These are phyloP conservation scores for Taiozyma sp. DNA, from an alignment of 1,139 yeast species.

Conservation along the genomic window DNA sequence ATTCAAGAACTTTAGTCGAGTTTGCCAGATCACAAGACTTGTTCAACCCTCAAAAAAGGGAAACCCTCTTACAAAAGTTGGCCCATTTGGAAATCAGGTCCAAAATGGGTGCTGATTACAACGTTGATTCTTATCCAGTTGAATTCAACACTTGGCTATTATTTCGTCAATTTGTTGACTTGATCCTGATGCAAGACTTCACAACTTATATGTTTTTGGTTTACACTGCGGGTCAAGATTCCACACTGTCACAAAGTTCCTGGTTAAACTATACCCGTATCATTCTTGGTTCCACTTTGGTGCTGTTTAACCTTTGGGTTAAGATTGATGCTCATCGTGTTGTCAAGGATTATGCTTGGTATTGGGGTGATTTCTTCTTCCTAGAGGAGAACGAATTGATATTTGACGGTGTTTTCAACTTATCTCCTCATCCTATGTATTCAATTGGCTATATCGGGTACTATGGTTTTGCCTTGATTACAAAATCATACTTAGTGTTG, in stretches of 20 bases:
- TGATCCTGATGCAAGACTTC: slow-evolving; percentile 83
- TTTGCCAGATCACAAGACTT: slow-evolving; percentile 46
- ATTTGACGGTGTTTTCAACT: slow-evolving; percentile 86
- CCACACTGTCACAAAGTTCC: slow-evolving; percentile 28
- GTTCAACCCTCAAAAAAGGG: slow-evolving; percentile 34
- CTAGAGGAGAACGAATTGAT: slow-evolving; percentile 70
- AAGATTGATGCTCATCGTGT: slow-evolving; percentile 86
- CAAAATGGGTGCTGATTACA: slow-evolving; percentile 54
- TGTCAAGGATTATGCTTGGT: slow-evolving; percentile 91
- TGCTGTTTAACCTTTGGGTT: slow-evolving; percentile 78
- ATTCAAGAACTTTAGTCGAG: slow-evolving; percentile 47
- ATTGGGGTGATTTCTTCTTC: slow-evolving; percentile 93
- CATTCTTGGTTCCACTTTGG: slow-evolving; percentile 40
- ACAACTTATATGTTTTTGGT: slow-evolving; percentile 71
- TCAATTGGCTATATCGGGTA: slow-evolving; percentile 87
- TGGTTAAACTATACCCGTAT: slow-evolving; percentile 34
- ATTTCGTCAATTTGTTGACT: slow-evolving; percentile 75
- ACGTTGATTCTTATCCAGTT: slow-evolving; percentile 49
- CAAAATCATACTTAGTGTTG: slow-evolving; percentile 70
- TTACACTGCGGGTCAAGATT: slow-evolving; percentile 44
- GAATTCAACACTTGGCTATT: slow-evolving; percentile 84
- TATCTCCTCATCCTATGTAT: slow-evolving; percentile 94
- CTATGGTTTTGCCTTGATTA: slow-evolving; percentile 76
- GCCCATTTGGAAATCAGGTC: slow-evolving; percentile 45
- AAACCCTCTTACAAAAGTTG: slow-evolving; percentile 36